Evolutionary conservation across 257 asterid genomes (phyloP), one percentile per base, ranked within the genome.

Genomic region (Nicotiana obtusifolia): DNA sequence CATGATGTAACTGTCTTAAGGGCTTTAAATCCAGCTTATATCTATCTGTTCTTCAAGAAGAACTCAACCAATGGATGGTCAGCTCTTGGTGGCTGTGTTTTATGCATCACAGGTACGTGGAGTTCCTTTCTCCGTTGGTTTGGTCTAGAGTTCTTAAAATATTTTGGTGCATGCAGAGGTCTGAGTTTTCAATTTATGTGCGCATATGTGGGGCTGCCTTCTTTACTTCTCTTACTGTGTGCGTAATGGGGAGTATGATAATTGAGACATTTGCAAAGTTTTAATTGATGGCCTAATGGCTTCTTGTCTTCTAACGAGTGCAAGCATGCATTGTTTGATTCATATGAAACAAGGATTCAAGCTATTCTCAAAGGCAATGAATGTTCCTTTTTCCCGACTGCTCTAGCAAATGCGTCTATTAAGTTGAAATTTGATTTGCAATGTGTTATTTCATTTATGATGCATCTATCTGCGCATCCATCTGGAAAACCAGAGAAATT

Each of bases 81-180:
- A 78, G 97, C 97, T 82, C 98, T 96, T 71, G 98, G 99, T 85
- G 99, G 99, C 78, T 94, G 98, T 85, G 98, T 96, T 85, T 86
- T 96, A 92, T 94, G 99, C 81, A 96, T 96, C 90, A 96, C 99
- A 66, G 99, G 99, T 90, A 87, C 66, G 80, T 41, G 61, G 80
- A 68, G 33, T 47, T 64, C 24, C 26, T 83, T 67, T 9, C 24
- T 78, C 67, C 62, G 10, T 79, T 26, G 10, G 65, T 65, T 30
- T 44, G 52, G 13, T 66, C 78, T 73, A 73, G 24, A 22, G 8
- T 47, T 47, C 61, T 5, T 73, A 47, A 49, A 22, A 47, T 47
- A 47, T 13, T 7, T 47, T 73, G 10, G 61, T 15, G 37, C 61
- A 73, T 24, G 35, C 49, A 71, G 78, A 22, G 16, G 22, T 41